Evolutionary conservation across 139 green algal genomes (phyloP).

Genomic region (Desmodesmus armatus): DNA sequence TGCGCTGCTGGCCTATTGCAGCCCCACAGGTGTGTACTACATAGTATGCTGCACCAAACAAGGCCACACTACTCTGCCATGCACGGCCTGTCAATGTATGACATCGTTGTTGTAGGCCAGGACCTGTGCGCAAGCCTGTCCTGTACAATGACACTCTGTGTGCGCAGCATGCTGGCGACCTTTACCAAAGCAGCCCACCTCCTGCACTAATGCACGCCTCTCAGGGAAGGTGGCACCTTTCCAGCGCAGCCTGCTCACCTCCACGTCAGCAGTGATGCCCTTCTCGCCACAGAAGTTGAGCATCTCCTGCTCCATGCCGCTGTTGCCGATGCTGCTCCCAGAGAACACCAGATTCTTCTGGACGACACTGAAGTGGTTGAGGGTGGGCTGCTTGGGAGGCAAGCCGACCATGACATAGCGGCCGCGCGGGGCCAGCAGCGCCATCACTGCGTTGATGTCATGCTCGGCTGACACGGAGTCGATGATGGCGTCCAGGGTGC

Average conservation of each 20-base stretch:
- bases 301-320: conserved; percentile 80
- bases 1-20: too few species aligned
- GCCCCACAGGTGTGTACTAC: too few species aligned
- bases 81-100: too few species aligned
- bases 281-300: conserved; percentile 80
- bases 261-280: conserved; percentile 55
- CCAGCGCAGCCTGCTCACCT: conserved; percentile 44
- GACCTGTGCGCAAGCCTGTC: too few species aligned
- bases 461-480: conserved; percentile 84
- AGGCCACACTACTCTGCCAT: too few species aligned
- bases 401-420: conserved; percentile 43
- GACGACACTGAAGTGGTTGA: conserved; percentile 16
- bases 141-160: too few species aligned
- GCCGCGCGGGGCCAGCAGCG: conserved; percentile 66
- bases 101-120: too few species aligned
- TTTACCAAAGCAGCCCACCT: too few species aligned
- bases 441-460: conserved; percentile 60
- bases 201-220: too few species aligned
- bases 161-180: too few species aligned
- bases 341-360: conserved; percentile 26
- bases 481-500: conserved; percentile 85
- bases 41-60: too few species aligned
- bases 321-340: conserved; percentile 66
- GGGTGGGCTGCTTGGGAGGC: neutral
- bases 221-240: too few species aligned